Evolutionary conservation across 805 yeast species (phyloP), one percentile per base, ranked within the genome.

Genomic region (Sugiyamaella marilandica): DNA sequence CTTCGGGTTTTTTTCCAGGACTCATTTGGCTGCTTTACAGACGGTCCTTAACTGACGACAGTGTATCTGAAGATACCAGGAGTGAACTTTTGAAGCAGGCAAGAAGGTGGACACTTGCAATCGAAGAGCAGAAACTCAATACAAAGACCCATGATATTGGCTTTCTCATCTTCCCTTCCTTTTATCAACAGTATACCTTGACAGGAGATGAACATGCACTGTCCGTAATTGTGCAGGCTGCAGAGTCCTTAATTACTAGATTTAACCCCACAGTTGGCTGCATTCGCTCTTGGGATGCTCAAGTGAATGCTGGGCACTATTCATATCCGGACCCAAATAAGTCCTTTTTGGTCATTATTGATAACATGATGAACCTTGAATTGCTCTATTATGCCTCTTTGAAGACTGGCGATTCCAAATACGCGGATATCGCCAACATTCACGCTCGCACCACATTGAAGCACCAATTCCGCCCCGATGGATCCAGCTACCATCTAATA

Each of bases 101-200:
- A n/a, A 24, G 33, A 19, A 10, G n/a, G 21, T 57, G 60, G 60
- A 32, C 52, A 13, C 36, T 31, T 10, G 36, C 29, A 13, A 45
- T 57, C 11, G 45, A 50, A 29, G 46, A 55, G 18, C 58, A 57
- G 37, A 32, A 52, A 45, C 24, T 21, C 10, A 61, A 63, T 34
- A 59, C 64, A 10, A 62, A 60, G 41, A 66, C 67, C 19, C 70
- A 67, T 51, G 70, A 67, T 50, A 52, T 67, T 32, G 69, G 67
- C 1, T 65, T 67, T 51, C 53, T 65, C 45, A 59, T 67, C 19
- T 49, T 56, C 50, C 68, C 70, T 4, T 50, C 69, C 1, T 60
- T 62, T 29, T 43, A 53, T 36, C 59, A 69, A 46, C 65, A 63
- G 47, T 63, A 60, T 41, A 53, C 57, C 45, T 46, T 62, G 32